Base-by-base conservation (phyloP, 148 eudicot genomes). In the Heliamphora exappendiculata region DNA sequence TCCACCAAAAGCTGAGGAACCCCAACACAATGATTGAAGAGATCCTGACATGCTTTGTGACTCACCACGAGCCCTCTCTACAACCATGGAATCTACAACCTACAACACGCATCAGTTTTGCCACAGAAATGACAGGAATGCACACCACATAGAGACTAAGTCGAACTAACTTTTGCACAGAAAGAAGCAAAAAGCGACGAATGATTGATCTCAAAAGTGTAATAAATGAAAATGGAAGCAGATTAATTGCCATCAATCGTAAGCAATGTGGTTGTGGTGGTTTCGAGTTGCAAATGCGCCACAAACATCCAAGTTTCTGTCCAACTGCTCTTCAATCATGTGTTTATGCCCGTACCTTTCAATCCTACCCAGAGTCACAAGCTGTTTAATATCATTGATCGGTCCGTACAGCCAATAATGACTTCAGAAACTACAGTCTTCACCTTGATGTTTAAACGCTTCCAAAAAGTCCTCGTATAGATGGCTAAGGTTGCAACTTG, bases 31-130 rank as follows among this genome's bases (percentile, higher is more conserved):
- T 13, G 99, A 96, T 84, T 96, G 99, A 72, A 96, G 98, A 78
- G 99, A 96, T 71, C 99, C 99, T 19, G 99, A 93, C 82, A 91
- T 78, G 80, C 94, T 93, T 81, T 96, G 99, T 47, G 99, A 93
- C 87, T 96, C 99, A 29, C 99, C 99, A 66, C 99, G 98, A 78
- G 99, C 96, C 86, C 99, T 91, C 84, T 96, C 99, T 7, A 96
- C 99, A 81, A 96, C 99, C 99, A 96, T 96, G 49, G 99, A 96
- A 87, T 96, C 99, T 87, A 96, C 99, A 91, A 96, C 99, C 99
- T 96, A 87, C 81, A 83, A 39, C 71, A 84, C 65, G 79, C 79
- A 80, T 89, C 79, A 87, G 79, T 63, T 53, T 76, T 72, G 53
- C 67, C 11, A 67, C 39, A 47, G 17, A 62, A 19, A 44, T 45